Base-by-base conservation (phyloP, 2,329 filamentous ascomycete genomes). In the Aspergillus hiratsukae region DNA sequence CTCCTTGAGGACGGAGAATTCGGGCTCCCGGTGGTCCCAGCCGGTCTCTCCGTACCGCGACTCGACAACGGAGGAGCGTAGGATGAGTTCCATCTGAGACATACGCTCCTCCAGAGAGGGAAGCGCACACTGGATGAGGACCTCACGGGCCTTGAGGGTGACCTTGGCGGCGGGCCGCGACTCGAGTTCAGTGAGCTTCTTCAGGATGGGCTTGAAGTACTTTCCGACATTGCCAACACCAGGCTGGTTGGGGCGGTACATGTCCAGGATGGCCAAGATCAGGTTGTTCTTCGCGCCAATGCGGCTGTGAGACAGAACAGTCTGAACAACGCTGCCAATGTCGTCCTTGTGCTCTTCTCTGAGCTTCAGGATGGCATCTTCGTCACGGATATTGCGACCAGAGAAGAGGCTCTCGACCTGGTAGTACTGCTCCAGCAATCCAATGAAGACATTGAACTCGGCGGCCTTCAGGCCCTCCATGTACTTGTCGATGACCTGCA, bases 271-370 rank as follows among this genome's bases (percentile, higher is more conserved):
- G 48, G 93, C 92, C 50, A 97, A 80, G 52, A 97, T 80, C 51
- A 99, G 83, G 66, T 94, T 92, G 78, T 94, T 97, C 87, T 99
- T 99, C 59, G 91, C 86, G 64, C 86, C 88, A 55, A 97, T 89
- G 60, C 90, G 88, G 75, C 91, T 94, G 80, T 99, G 94, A 0
- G 94, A 97, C 27, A 99, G 84, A 4, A 96, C 93, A 21, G 84
- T 92, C 69, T 94, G 87, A 19, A 97, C 87, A 59, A 97, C 90
- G 71, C 87, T 88, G 66, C 81, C 73, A 62, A 95, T 88, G 70
- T 96, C 90, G 35, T 97, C 94, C 80, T 93, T 97, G 82, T 99
- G 88, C 78, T 96, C 89, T 64, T 99, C 94, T 80, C 94, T 89
- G 17, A 99, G 89, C 74, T 88, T 90, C 53, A 99, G 83, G 59